Base-by-base conservation (phyloP, 495 filamentous ascomycete species). In the Chaetomium fimeti region DNA sequence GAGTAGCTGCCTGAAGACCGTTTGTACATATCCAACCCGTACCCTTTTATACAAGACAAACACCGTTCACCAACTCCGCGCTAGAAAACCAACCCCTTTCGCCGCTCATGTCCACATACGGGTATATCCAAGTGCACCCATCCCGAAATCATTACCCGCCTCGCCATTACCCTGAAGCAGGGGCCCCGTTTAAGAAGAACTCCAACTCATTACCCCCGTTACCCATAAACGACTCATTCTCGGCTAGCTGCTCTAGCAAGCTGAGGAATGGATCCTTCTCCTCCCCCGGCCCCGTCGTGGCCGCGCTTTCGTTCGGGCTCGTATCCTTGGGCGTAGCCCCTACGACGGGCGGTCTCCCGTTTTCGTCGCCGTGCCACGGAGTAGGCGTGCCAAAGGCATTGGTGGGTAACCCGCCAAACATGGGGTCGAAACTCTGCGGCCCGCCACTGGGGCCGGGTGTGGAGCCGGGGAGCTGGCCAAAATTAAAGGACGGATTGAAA, bases 191-290 rank as follows among this genome's bases (percentile, higher is more conserved):
- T 22, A 91, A 72, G 68, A 91, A 90, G 76, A 89, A 92, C 62
- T 75, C 72, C 49, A 73, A 42, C 71, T 91, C 89, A 69, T 85
- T 89, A 29, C 87, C 87, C 15, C 72, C 68, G 7, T 80, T 81
- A 5, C 81, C 82, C 52, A 72, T 68, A 5, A 70, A 65, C 27
- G 85, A 81, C 70, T 91, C 90, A 69, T 90, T 91, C 74, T 92
- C 89, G 0, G 89, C 89, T 61, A 93, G 75, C 76, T 92, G 90
- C 71, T 93, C 90, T 42, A 93, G 78, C 53, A 93, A 71, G 63
- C 85, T 89, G 29, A 93, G 69, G 68, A 93, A 93, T 3, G 90
- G 90, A 70, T 93, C 90, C 61, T 89, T 91, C 62, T 92, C 90
- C 43, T 79, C 78, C 15, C 64, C 70, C 8, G 68, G 60, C 3